A percentile compares a stretch with the other conserved stretches of the same genome.
These are phyloP conservation scores for Alternaria triticina DNA, from an alignment of 2,329 filamentous ascomycete species.

Conservation along the genomic window DNA sequence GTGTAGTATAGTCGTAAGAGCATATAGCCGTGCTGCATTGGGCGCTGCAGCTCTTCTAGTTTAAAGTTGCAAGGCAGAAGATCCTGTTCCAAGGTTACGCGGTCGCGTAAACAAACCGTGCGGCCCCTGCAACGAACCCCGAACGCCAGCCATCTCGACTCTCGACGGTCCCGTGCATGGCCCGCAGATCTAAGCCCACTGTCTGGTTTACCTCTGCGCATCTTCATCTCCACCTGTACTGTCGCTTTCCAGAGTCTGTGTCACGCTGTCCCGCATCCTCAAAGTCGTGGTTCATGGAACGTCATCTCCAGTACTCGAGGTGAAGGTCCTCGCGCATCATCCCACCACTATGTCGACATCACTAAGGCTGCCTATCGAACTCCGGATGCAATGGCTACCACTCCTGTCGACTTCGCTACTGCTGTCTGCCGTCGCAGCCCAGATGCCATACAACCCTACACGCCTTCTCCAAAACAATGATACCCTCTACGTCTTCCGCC, in stretches of 20 bases:
- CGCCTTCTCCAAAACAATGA: conserved; percentile 67
- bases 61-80: not conserved
- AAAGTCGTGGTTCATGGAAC: conserved; percentile 25
- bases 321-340: conserved; percentile 25
- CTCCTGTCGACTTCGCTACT: not conserved
- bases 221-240: conserved; percentile 6
- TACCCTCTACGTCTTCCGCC: conserved; percentile 73
- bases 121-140: not conserved
- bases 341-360: conserved; percentile 7
- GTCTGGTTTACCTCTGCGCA: conserved; percentile 14
- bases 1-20: too few relatives aligned
- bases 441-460: conserved; percentile 79
- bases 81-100: not conserved
- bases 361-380: conserved; percentile 1
- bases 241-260: conserved; percentile 4
- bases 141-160: conserved; percentile 29
- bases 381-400: not conserved
- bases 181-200: conserved; percentile 38
- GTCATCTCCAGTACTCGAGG: conserved; percentile 19
- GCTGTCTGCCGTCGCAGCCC: conserved; percentile 28
- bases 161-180: conserved; percentile 36
- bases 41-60: too few relatives aligned
- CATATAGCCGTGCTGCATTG: too few relatives aligned
- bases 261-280: not conserved
- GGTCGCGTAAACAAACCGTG: not conserved